A percentile compares a stretch with the other conserved stretches of the same genome.
Evolutionary conservation across 306 rosid genomes (phyloP).

Genomic region (Quercus bicolor): DNA sequence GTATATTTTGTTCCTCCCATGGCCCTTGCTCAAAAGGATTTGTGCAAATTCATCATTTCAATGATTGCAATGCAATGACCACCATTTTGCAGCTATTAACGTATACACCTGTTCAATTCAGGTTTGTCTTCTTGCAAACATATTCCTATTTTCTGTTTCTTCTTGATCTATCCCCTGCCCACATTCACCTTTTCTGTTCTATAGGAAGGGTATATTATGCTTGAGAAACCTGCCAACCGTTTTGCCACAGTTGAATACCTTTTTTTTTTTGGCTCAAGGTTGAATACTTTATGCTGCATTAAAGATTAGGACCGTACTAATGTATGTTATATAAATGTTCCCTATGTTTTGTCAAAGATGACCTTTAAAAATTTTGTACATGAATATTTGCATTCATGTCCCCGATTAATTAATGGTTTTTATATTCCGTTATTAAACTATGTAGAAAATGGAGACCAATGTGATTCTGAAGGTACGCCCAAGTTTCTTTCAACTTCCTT

Average conservation of each 20-base stretch:
- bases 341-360: neutral
- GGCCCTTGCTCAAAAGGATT: neutral
- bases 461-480: neutral
- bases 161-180: neutral
- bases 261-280: too few relatives aligned
- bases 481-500: neutral
- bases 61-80: too few relatives aligned
- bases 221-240: neutral
- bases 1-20: neutral
- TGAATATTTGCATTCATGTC: neutral
- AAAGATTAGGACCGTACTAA: neutral
- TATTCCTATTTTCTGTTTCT: neutral
- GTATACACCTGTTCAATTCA: neutral
- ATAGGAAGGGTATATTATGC: neutral
- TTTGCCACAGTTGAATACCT: neutral
- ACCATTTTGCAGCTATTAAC: neutral
- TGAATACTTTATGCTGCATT: neutral
- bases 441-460: too few relatives aligned
- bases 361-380: neutral
- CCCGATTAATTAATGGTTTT: too few relatives aligned
- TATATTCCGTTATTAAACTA: too few relatives aligned
- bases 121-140: neutral
- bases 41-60: neutral
- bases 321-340: neutral
- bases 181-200: neutral